Conservation (phyloP, 73 alveolate species). For the Loxodes magnus region DNA sequence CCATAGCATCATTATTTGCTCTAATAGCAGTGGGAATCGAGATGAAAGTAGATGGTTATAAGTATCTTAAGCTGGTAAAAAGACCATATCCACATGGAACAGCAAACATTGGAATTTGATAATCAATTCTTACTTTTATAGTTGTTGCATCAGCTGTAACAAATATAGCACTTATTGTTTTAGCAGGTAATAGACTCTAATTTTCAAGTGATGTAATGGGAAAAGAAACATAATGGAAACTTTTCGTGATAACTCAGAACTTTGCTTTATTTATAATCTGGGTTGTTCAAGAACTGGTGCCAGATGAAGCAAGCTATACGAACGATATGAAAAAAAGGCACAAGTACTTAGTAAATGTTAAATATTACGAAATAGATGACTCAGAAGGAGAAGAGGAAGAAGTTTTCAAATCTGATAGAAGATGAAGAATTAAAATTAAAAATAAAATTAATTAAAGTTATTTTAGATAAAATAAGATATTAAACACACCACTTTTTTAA, state of each 20-base stretch:
- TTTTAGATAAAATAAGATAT: too few species aligned
- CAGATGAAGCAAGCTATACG: too few species aligned
- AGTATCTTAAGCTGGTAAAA: constrained; percentile 19
- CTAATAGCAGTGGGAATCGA: constrained; percentile 43
- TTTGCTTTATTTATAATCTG: too few species aligned
- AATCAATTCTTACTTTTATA: not conserved
- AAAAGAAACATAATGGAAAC: not conserved
- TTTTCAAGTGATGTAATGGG: not conserved
- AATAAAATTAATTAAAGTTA: too few species aligned
- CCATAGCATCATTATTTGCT: constrained; percentile 51
- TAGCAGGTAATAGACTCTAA: not conserved
- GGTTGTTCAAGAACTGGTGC: too few species aligned
- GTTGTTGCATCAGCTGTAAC: constrained; percentile 1
- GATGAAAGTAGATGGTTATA: constrained; percentile 31
- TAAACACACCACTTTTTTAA: too few species aligned
- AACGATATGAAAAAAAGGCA: too few species aligned
- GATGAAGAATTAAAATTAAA: too few species aligned
- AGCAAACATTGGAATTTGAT: not conserved
- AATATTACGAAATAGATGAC: too few species aligned
- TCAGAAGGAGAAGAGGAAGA: too few species aligned
- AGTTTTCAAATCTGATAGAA: too few species aligned
- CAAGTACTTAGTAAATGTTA: too few species aligned
- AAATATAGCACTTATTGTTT: not conserved
- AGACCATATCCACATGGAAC: constrained; percentile 20
- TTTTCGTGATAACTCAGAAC: constrained; percentile 3